Conservation (phyloP, 2,329 filamentous ascomycete species). For the Monilinia aucupariae region DNA sequence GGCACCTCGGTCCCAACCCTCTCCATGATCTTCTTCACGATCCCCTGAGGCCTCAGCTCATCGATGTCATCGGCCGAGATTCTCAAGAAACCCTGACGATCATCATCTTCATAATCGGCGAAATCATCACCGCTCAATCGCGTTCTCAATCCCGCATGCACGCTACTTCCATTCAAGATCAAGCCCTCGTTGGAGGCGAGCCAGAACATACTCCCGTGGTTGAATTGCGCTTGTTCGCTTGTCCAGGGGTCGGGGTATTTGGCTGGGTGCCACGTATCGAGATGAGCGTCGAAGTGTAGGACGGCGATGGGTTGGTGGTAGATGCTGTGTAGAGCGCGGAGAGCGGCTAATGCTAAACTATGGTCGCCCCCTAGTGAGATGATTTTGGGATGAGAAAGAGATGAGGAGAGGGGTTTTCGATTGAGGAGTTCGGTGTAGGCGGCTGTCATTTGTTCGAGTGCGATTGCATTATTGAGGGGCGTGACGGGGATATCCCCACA, state of each 20-base stretch:
- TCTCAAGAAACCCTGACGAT: slow-evolving; percentile 69
- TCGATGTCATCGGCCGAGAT: slow-evolving; percentile 85
- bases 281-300: slow-evolving; percentile 63
- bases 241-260: slow-evolving; percentile 76
- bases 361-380: slow-evolving; percentile 71
- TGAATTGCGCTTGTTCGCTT: slow-evolving; percentile 67
- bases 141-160: slow-evolving; percentile 79
- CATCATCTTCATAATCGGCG: slow-evolving; percentile 66
- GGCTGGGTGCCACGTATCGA: slow-evolving; percentile 39
- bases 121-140: slow-evolving; percentile 62
- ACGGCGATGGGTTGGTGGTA: slow-evolving; percentile 61
- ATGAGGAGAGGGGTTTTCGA: slow-evolving; percentile 27
- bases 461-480: slow-evolving; percentile 79
- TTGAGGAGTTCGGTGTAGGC: slow-evolving; percentile 32
- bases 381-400: slow-evolving; percentile 37
- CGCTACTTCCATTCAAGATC: slow-evolving; percentile 65
- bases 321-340: slow-evolving; percentile 58
- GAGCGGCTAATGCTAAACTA: slow-evolving; percentile 62
- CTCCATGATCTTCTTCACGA: slow-evolving; percentile 65
- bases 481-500: slow-evolving; percentile 87
- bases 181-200: slow-evolving; percentile 76
- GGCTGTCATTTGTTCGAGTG: slow-evolving; percentile 69
- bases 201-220: slow-evolving; percentile 90
- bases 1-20: slow-evolving; percentile 69
- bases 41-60: slow-evolving; percentile 65